phyloP scores from a whole-genome alignment of 1,284 basidiomycete genomes.

The Malassezia nana region DNA sequence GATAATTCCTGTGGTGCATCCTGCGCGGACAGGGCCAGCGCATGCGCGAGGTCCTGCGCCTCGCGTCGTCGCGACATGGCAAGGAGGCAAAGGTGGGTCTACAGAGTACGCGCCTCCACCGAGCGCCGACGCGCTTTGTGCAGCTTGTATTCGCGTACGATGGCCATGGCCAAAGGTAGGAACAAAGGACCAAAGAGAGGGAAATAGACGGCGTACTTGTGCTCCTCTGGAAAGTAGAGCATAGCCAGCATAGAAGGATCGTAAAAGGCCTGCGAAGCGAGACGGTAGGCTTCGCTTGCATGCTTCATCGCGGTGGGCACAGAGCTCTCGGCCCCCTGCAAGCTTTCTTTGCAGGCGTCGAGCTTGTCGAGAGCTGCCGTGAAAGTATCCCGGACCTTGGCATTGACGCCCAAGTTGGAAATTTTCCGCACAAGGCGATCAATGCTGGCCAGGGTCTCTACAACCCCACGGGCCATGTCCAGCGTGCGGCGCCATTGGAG shows the following conservation, averaged over 20 bases:
- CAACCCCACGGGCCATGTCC: slow-evolving; percentile 23
- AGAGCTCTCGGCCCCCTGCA: slow-evolving; percentile 50
- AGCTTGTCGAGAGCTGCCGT: slow-evolving; percentile 13
- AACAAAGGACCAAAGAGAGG: slow-evolving; percentile 51
- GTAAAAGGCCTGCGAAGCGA: slow-evolving; percentile 81
- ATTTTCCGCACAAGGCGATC: slow-evolving; percentile 33
- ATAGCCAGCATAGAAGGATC: slow-evolving; percentile 89
- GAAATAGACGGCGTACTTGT: slow-evolving; percentile 49
- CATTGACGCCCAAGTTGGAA: slow-evolving; percentile 34
- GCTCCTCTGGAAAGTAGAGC: slow-evolving; percentile 66
- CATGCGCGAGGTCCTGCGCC: slow-evolving; percentile 12
- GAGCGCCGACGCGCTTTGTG: slow-evolving; percentile 1
- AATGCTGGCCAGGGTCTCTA: slow-evolving; percentile 32
- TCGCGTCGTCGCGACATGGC: slow-evolving; percentile 19
- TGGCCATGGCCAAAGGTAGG: slow-evolving; percentile 67
- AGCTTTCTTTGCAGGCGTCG: not conserved
- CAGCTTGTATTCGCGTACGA: slow-evolving; percentile 49
- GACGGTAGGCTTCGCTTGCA: not conserved
- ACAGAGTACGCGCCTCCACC: not conserved
- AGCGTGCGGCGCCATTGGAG: slow-evolving; percentile 26
- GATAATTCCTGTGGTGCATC: not conserved
- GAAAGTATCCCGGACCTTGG: slow-evolving; percentile 24
- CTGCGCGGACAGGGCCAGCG: slow-evolving; percentile 6
- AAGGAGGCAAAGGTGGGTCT: not conserved
- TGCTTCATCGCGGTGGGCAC: slow-evolving; percentile 62